phyloP scores from a whole-genome alignment of 108 stramenopile genomes.

The Skeletonema costatum region DNA sequence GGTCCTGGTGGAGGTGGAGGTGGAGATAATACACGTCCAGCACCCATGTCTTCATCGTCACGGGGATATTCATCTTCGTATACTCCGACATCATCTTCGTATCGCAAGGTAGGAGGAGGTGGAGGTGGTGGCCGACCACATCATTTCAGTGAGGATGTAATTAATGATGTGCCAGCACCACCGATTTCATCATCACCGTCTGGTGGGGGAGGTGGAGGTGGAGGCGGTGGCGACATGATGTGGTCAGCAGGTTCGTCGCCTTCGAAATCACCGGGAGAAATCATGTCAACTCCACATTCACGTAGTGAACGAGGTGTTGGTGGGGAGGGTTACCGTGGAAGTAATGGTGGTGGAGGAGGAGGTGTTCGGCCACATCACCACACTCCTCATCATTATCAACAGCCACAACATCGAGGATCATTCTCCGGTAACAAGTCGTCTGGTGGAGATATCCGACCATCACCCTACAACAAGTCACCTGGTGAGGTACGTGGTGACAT shows the following conservation, averaged over 20 bases:
- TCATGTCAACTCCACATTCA: background rate
- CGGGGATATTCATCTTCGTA: background rate
- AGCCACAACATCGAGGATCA: background rate
- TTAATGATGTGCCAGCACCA: background rate
- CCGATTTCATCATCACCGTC: background rate
- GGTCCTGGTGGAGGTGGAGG: background rate
- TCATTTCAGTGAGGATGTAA: background rate
- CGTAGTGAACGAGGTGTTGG: background rate
- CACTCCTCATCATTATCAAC: conserved; percentile 1
- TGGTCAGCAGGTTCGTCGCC: background rate
- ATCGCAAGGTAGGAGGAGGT: background rate
- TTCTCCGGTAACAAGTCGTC: background rate
- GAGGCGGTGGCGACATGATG: background rate
- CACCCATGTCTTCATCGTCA: background rate
- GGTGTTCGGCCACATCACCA: background rate
- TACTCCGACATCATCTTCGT: background rate
- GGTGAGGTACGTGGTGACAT: background rate
- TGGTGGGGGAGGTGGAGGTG: background rate
- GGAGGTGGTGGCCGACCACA: background rate
- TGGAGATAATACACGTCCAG: background rate
- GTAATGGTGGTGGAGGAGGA: background rate
- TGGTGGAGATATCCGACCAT: background rate
- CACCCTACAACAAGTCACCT: background rate
- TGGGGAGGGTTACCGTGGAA: background rate
- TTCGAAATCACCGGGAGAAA: conserved; percentile 1